Evolutionary conservation across 2,329 filamentous ascomycete species (phyloP).

Genomic region (Xylariaceae sp.): DNA sequence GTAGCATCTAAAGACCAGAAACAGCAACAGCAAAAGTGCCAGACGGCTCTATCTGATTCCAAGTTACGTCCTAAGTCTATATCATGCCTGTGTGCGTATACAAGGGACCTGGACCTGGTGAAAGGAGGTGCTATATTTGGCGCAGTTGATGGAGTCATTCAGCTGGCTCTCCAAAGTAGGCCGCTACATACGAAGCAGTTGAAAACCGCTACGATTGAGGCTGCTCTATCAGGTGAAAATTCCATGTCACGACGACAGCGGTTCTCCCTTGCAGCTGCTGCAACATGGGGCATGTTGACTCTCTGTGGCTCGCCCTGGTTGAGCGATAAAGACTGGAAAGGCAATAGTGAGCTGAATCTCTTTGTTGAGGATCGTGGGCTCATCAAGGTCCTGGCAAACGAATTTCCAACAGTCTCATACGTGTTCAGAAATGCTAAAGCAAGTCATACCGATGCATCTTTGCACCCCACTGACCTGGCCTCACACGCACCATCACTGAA

Average conservation of each 20-base stretch:
- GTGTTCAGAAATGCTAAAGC: neutral
- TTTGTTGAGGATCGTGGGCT: neutral
- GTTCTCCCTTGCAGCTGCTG: neutral
- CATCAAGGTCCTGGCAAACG: neutral
- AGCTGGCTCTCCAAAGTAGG: neutral
- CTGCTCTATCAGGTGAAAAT: neutral
- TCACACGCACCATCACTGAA: neutral
- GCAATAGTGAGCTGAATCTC: neutral
- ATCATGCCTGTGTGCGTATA: neutral
- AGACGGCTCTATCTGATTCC: neutral
- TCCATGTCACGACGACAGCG: neutral
- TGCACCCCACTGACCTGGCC: neutral
- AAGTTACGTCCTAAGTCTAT: neutral
- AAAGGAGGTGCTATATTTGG: neutral
- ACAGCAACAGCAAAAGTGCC: too few relatives aligned
- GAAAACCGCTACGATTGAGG: neutral
- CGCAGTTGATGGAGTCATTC: neutral
- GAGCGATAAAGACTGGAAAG: neutral
- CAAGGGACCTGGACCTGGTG: neutral
- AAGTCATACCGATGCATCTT: neutral
- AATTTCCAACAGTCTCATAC: neutral
- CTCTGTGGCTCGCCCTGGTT: conserved; percentile 1
- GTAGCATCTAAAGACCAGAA: too few relatives aligned
- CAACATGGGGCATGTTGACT: neutral
- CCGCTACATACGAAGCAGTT: neutral